Base-by-base conservation (phyloP, 2,329 filamentous ascomycete species). In the Cordyceps pruinosa region DNA sequence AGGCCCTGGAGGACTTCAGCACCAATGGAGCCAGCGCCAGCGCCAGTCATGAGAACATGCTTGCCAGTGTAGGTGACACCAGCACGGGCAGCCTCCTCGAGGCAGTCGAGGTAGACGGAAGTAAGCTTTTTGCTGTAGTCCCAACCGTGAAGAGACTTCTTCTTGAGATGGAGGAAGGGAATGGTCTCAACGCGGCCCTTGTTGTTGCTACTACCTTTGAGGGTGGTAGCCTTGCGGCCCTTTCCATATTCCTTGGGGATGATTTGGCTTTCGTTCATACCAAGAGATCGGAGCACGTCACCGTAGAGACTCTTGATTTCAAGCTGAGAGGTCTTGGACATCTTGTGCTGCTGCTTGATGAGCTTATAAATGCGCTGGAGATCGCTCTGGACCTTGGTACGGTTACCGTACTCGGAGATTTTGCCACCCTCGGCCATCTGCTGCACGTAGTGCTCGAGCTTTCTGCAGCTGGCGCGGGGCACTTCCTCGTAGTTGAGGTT, bases 41-140 rank as follows among this genome's bases (percentile, higher is more conserved):
- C 94, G 76, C 94, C 94, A 61, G 94, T 99, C 92, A 99, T 99
- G 64, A 99, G 83, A 48, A 89, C 93, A 69, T 97, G 90, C 80
- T 97, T 97, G 75, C 89, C 90, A 70, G 91, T 84, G 79, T 96
- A 99, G 47, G 86, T 94, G 59, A 99, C 86, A 72, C 94, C 94
- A 57, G 84, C 80, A 67, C 86, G 88, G 62, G 94, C 94, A 63
- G 92, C 91, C 61, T 92, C 84, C 76, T 96, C 92, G 32, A 99
- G 76, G 61, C 90, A 91, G 70, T 97, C 90, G 34, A 99, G 84
- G 71, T 99, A 99, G 65, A 92, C 75, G 58, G 90, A 89, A 25
- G 94, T 97, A 58, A 99, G 83, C 78, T 95, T 97, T 83, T 97
- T 99, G 84, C 90, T 97, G 79, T 97, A 99, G 69, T 97, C 92